Evolutionary conservation across 2,329 filamentous ascomycete genomes (phyloP), one percentile per base, ranked within the genome.

Genomic region (Ophiostoma ulmi): DNA sequence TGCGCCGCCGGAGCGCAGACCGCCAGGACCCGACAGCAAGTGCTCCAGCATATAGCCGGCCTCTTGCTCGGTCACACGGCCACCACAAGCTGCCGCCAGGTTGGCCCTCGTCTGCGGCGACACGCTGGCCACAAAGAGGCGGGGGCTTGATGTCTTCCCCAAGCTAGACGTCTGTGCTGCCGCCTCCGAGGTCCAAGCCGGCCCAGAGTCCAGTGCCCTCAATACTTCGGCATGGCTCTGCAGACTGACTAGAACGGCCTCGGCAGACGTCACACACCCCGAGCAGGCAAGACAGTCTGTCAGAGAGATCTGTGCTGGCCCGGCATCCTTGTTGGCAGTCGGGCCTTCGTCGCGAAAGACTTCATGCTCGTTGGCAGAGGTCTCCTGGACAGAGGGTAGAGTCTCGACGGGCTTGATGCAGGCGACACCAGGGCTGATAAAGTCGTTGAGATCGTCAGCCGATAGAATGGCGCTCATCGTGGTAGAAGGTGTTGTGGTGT

Each of bases 371-470:
- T 67, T 41, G n/a, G 73, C 58, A 35, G 73, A 74, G 58, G 78
- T 79, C 35, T 86, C 80, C 44, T 86, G 81, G 74, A 86, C 84
- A 68, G 85, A 80, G 1, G 95, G 94, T 17, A 99, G 87, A 1
- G 93, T 96, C 80, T 99, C 95, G 78, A 99, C 86, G 38, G 95
- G 95, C 78, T 99, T 98, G 80, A 99, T 98, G 82, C 95, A 99
- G 73, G 95, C 95, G 77, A 99, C 94, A 73, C 94, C 94, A 17
- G 95, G 95, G 71, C 92, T 95, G 79, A 99, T 99, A 83, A 99
- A 99, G 84, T 99, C 95, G 84, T 99, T 99, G 73, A 99, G 85
- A 80, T 97, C 94, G 83, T 99, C 94, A 77, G 91, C 90, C 71
- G 94, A 98, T 77, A 99, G 90, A 77, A 99, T 99, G 73, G 95